Conservation (phyloP, 345 rosid genomes). For the Cardamine resedifolia region DNA sequence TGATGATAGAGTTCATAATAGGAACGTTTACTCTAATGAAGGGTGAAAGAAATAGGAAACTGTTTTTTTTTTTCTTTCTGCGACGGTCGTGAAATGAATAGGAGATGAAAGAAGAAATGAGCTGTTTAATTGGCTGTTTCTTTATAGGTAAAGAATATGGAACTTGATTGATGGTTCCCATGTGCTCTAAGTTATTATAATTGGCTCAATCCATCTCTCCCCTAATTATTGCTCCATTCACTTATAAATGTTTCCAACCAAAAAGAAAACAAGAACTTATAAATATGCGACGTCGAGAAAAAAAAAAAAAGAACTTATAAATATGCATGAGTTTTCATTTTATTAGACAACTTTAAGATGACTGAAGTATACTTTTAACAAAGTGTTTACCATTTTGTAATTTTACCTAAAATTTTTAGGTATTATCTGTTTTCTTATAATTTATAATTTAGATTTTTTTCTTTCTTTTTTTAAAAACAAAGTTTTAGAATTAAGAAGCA, state of each 20-base stretch:
- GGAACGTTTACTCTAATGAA: neutral
- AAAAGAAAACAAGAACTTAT: no score
- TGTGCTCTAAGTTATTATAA: constrained; percentile 18
- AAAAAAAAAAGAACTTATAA: neutral
- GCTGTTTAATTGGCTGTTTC: constrained; percentile 15
- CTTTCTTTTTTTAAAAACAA: no score
- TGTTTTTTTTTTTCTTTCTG: neutral
- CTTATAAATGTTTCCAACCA: neutral
- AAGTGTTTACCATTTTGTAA: neutral
- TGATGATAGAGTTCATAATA: constrained; percentile 2
- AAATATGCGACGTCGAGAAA: no score
- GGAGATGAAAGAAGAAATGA: constrained; percentile 5
- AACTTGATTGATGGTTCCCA: constrained; percentile 24
- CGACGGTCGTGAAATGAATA: neutral
- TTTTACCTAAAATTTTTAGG: neutral
- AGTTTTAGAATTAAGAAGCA: neutral
- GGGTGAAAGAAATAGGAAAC: neutral
- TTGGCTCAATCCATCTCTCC: neutral
- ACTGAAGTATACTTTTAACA: neutral
- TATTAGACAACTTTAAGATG: neutral
- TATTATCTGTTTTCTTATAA: neutral
- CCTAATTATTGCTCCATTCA: constrained; percentile 6
- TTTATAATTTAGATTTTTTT: neutral
- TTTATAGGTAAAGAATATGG: constrained; percentile 4
- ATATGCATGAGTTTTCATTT: neutral